Evolutionary conservation across 2,329 filamentous ascomycete genomes (phyloP).

Genomic region (Colletotrichum musicola): DNA sequence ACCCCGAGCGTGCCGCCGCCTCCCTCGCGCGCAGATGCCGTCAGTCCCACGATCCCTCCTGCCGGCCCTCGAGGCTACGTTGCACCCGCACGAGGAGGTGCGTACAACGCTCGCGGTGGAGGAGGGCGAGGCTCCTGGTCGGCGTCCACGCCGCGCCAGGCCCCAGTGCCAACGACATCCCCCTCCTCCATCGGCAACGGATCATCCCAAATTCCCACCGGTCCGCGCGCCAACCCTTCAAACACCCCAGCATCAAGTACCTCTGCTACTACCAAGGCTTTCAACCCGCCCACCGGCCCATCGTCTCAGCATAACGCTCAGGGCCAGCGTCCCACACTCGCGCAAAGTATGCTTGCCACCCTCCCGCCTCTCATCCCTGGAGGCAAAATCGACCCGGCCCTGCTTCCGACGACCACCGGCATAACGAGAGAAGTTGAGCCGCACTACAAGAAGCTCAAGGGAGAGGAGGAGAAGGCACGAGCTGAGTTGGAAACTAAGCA

Average conservation of each 20-base stretch:
- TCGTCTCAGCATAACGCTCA: constrained; percentile 52
- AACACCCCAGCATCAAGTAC: constrained; percentile 55
- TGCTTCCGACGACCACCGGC: constrained; percentile 57
- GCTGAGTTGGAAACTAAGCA: constrained; percentile 66
- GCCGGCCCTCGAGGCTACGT: constrained; percentile 68
- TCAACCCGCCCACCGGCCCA: constrained; percentile 70
- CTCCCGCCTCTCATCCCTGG: constrained; percentile 66
- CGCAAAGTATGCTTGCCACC: constrained; percentile 64
- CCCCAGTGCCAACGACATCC: constrained; percentile 49
- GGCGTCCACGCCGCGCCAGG: constrained; percentile 44
- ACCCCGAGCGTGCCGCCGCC: constrained; percentile 48
- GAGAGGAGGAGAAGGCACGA: constrained; percentile 70
- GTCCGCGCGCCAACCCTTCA: constrained; percentile 56
- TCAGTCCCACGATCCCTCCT: constrained; percentile 63
- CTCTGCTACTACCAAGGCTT: constrained; percentile 55
- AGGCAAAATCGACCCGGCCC: constrained; percentile 65
- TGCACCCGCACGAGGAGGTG: constrained; percentile 56
- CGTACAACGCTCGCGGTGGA: constrained; percentile 58
- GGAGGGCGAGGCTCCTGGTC: constrained; percentile 62
- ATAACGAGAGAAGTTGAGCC: constrained; percentile 66
- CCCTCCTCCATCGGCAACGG: constrained; percentile 54
- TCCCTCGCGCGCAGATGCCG: constrained; percentile 52
- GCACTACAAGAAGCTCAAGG: constrained; percentile 66
- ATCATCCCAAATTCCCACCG: constrained; percentile 61
- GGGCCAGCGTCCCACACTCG: constrained; percentile 58